Conservation (phyloP, 345 rosid genomes). For the Eucalyptus cloeziana region DNA sequence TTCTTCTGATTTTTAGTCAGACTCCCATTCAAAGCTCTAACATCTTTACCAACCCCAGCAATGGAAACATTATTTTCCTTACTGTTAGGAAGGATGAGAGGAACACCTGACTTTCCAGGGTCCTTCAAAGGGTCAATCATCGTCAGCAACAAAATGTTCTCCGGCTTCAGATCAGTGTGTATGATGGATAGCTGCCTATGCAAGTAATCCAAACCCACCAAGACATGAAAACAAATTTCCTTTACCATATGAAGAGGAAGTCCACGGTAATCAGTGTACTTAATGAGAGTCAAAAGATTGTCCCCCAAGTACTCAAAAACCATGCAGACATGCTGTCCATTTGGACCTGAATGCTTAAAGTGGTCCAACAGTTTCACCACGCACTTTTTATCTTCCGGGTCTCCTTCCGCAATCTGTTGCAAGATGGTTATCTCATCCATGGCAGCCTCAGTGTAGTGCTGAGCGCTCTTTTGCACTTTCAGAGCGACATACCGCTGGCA, state of each 20-base stretch:
- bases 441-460: constrained; percentile 70
- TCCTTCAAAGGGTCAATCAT: constrained; percentile 54
- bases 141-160: constrained; percentile 49
- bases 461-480: constrained; percentile 68
- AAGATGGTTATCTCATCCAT: constrained; percentile 73
- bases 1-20: constrained; percentile 47
- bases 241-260: constrained; percentile 46
- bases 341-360: constrained; percentile 70
- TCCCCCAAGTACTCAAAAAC: constrained; percentile 72
- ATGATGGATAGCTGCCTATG: constrained; percentile 66
- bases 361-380: constrained; percentile 73
- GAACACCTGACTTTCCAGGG: constrained; percentile 29
- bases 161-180: constrained; percentile 67
- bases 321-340: constrained; percentile 78
- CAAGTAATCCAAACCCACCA: constrained; percentile 62
- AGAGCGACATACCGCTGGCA: constrained; percentile 51
- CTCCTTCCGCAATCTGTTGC: constrained; percentile 61
- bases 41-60: constrained; percentile 3
- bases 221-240: constrained; percentile 41
- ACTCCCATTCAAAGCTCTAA: constrained; percentile 30
- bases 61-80: constrained; percentile 23
- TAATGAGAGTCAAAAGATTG: constrained; percentile 58
- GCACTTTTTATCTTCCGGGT: constrained; percentile 47
- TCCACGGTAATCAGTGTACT: constrained; percentile 47
- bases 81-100: constrained; percentile 29